phyloP scores from a whole-genome alignment of 441 rosid genomes.

The Croton laevigatus region DNA sequence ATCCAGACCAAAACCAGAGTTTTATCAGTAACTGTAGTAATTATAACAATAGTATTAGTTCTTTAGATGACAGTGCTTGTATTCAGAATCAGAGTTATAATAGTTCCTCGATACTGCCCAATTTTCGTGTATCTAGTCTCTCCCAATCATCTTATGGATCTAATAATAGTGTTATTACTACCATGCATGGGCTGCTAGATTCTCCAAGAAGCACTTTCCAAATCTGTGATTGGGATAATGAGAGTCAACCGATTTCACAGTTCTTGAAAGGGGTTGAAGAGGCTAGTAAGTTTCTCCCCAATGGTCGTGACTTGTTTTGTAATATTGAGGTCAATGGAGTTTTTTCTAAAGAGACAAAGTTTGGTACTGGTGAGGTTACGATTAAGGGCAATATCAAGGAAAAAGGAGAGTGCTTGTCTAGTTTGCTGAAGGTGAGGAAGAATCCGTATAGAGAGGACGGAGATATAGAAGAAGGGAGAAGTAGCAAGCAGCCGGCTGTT shows the following conservation, averaged over 20 bases:
- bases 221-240: conserved; percentile 41
- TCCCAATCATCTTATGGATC: conserved; percentile 47
- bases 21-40: conserved; percentile 19
- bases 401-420: conserved; percentile 17
- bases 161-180: conserved; percentile 35
- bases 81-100: conserved; percentile 31
- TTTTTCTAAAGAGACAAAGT: conserved; percentile 25
- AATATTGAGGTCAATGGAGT: conserved; percentile 27
- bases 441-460: conserved; percentile 32
- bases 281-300: conserved; percentile 81
- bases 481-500: conserved; percentile 41
- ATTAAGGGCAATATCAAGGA: conserved; percentile 30
- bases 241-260: conserved; percentile 50
- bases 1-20: conserved; percentile 20
- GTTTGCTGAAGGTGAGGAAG: conserved; percentile 34
- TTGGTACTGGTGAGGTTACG: conserved; percentile 17
- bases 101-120: conserved; percentile 28
- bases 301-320: conserved; percentile 33
- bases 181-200: conserved; percentile 43
- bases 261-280: conserved; percentile 72
- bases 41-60: conserved; percentile 24
- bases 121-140: conserved; percentile 24
- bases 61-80: conserved; percentile 24
- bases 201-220: conserved; percentile 38
- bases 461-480: conserved; percentile 44